phyloP scores from a whole-genome alignment of 176 grass and related monocot genomes.

The Pontederia paniculata region DNA sequence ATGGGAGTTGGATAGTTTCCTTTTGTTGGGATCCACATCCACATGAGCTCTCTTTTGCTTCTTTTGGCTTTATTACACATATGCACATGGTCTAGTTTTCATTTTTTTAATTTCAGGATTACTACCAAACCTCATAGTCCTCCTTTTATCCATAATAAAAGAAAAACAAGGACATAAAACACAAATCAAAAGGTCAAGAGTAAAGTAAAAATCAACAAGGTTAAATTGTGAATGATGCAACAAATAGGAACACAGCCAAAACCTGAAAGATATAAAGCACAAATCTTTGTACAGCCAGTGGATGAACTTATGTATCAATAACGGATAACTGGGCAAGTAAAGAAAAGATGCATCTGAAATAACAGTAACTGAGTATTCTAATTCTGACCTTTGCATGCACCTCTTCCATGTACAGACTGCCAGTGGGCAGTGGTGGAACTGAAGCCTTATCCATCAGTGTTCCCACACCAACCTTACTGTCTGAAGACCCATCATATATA shows the following conservation, averaged over 20 bases:
- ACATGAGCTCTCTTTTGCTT: too few species aligned
- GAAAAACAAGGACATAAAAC: background rate
- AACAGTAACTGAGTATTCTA: background rate
- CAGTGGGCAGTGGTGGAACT: slow-evolving; percentile 64
- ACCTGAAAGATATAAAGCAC: slow-evolving; percentile 6
- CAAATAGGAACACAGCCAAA: background rate
- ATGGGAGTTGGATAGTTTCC: too few species aligned
- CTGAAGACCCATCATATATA: slow-evolving; percentile 76
- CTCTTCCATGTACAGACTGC: slow-evolving; percentile 97
- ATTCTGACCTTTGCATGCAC: slow-evolving; percentile 66
- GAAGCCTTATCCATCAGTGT: slow-evolving; percentile 70
- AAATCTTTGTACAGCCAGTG: slow-evolving; percentile 6
- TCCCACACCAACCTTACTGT: slow-evolving; percentile 86
- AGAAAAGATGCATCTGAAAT: slow-evolving; percentile 7
- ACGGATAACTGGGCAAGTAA: too few species aligned
- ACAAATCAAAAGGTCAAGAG: background rate
- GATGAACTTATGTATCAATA: too few species aligned
- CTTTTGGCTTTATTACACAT: too few species aligned
- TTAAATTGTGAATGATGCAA: background rate
- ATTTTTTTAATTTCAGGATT: too few species aligned
- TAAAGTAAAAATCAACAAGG: too few species aligned
- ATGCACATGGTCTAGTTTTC: too few species aligned
- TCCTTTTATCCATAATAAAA: too few species aligned
- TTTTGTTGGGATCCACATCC: too few species aligned
- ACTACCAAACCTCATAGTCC: too few species aligned